Evolutionary conservation across 2,329 filamentous ascomycete species (phyloP).

Genomic region (Coniochaeta sp.): DNA sequence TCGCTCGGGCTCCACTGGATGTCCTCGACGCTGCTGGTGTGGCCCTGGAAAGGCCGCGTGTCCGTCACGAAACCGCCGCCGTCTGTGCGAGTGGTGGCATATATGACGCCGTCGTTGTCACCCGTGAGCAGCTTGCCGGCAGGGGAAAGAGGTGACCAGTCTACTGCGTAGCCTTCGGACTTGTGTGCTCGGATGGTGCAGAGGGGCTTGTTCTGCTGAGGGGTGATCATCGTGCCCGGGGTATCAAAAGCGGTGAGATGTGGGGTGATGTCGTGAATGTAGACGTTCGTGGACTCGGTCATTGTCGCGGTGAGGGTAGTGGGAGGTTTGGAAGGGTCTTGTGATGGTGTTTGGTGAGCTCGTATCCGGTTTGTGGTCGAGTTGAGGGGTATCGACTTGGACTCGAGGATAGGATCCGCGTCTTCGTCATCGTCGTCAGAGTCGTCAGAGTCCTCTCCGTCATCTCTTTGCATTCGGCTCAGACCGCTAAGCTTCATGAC

Average conservation of each 20-base stretch:
- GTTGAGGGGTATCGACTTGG: constrained; percentile 75
- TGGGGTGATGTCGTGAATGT: constrained; percentile 90
- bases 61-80: constrained; percentile 88
- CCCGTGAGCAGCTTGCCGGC: constrained; percentile 84
- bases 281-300: constrained; percentile 81
- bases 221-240: constrained; percentile 71
- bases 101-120: constrained; percentile 86
- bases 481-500: constrained; percentile 94
- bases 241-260: constrained; percentile 86
- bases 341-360: constrained; percentile 68
- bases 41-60: constrained; percentile 73
- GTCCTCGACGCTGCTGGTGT: constrained; percentile 83
- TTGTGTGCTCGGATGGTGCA: constrained; percentile 87
- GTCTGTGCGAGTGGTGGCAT: constrained; percentile 76
- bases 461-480: constrained; percentile 72
- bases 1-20: constrained; percentile 95
- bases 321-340: constrained; percentile 62
- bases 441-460: constrained; percentile 56
- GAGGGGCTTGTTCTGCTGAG: constrained; percentile 81
- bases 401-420: constrained; percentile 86
- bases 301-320: constrained; percentile 84
- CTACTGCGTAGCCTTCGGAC: constrained; percentile 89
- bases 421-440: constrained; percentile 66
- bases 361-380: constrained; percentile 94
- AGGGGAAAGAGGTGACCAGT: constrained; percentile 82